Base-by-base conservation (phyloP, 2,329 filamentous ascomycete genomes). In the Tolypocladium cylindrosporum region DNA sequence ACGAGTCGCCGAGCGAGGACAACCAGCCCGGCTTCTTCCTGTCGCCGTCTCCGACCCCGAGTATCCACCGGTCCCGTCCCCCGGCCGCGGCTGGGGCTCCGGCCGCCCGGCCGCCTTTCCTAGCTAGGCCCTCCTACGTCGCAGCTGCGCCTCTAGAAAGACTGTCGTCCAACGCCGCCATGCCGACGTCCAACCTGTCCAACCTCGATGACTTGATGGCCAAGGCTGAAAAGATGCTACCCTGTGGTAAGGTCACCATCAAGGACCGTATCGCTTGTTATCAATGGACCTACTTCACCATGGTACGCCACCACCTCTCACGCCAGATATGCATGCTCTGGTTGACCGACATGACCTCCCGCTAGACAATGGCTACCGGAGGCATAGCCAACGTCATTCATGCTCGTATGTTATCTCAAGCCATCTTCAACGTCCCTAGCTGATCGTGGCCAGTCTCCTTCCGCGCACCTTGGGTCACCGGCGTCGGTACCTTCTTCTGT, bases 281-380 rank as follows among this genome's bases (percentile, higher is more conserved):
- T 61, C 76, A 75, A 64, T 93, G 89, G 89, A 91, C 88, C 0
- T 93, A 86, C 79, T 93, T 91, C 66, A 90, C 88, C 27, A 80
- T 80, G 9, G 19, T 11, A 21, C 37, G 41, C 41, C 41, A 21
- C 41, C 41, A n/a, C n/a, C 9, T 11, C 41, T 1, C n/a, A 21
- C n/a, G 21, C 27, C 21, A 13, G 24, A 10, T 7, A 9, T 31
- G 31, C 7, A 16, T 31, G 24, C 24, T 13, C 10, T 31, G 24
- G 24, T 6, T 45, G 21, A 14, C 6, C 5, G 13, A 16, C 13
- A 31, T 16, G 7, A 31, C 13, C 13, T 31, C 6, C 24, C 24
- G 2, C 43, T 19, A 24, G 68, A 71, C 64, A 55, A 68, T 81
- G 79, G 80, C 80, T 2, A 82, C 80, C 0, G 81, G 80, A 34